Conservation (phyloP, 78 protist species). For the Dictyostelium brefeldianum region DNA sequence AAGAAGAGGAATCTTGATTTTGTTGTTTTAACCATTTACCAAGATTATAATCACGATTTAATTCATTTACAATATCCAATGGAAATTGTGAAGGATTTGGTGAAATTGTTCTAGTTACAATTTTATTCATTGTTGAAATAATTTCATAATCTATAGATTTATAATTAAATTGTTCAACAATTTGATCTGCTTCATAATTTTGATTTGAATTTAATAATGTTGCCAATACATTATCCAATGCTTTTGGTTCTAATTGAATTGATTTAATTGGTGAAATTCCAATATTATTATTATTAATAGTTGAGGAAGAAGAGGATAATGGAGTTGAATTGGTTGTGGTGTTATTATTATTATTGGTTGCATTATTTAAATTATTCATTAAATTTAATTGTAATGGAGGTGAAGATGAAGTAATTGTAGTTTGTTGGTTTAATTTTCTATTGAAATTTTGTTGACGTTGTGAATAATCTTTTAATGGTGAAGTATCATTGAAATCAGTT, state of each 20-base stretch:
- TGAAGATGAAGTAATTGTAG: background rate
- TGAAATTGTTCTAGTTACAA: conserved; percentile 32
- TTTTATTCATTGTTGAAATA: conserved; percentile 22
- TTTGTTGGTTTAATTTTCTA: background rate
- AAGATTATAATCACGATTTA: conserved; percentile 10
- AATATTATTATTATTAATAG: background rate
- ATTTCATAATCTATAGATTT: conserved; percentile 45
- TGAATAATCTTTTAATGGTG: conserved; percentile 13
- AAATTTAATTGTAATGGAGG: background rate
- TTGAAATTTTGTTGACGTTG: background rate
- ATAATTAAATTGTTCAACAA: conserved; percentile 48
- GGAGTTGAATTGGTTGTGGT: background rate
- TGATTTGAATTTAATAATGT: conserved; percentile 50
- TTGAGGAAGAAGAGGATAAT: background rate
- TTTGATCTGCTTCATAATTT: conserved; percentile 38
- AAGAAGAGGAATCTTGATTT: background rate
- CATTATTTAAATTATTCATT: background rate
- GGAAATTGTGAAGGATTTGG: conserved; percentile 54
- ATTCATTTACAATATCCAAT: background rate
- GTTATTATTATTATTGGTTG: conserved; percentile 1
- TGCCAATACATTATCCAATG: conserved; percentile 63
- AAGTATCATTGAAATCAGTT: background rate
- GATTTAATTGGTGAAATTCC: conserved; percentile 32
- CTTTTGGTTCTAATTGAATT: conserved; percentile 42
- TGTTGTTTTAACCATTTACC: conserved; percentile 34